Conservation (phyloP, 768 basidiomycete genomes). For the Xerocomus spinulosus region DNA sequence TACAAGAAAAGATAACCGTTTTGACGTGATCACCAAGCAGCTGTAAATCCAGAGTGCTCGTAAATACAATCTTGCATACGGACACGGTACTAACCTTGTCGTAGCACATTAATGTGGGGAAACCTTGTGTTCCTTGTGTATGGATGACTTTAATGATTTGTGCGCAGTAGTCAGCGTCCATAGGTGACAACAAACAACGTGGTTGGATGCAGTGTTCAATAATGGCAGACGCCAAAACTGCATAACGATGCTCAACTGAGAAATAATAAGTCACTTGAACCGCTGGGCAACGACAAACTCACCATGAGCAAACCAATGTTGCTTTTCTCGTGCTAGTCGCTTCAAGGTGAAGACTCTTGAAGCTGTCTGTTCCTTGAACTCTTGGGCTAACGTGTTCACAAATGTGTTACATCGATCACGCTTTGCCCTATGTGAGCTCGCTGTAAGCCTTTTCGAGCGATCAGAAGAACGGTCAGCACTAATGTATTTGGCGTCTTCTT, state of each 20-base stretch:
- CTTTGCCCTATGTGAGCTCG: conserved; percentile 52
- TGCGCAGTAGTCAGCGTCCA: conserved; percentile 94
- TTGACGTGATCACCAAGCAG: conserved; percentile 82
- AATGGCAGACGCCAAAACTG: conserved; percentile 53
- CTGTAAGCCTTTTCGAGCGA: conserved; percentile 52
- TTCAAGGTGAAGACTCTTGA: conserved; percentile 72
- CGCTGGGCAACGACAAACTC: conserved; percentile 1
- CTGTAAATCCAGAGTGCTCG: conserved; percentile 39
- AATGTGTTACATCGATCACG: conserved; percentile 66
- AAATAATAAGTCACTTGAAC: conserved; percentile 6
- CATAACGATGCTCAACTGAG: conserved; percentile 35
- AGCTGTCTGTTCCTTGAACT: conserved; percentile 71
- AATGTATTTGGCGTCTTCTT: conserved; percentile 61
- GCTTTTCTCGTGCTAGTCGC: conserved; percentile 71
- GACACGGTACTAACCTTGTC: conserved; percentile 53
- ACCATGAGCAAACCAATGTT: conserved; percentile 78
- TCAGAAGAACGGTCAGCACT: conserved; percentile 72
- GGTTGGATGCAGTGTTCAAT: conserved; percentile 94
- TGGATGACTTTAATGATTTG: conserved; percentile 89
- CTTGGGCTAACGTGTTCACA: conserved; percentile 55
- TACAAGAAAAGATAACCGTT: conserved; percentile 85
- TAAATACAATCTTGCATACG: neutral
- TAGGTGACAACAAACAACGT: conserved; percentile 86
- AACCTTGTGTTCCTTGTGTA: conserved; percentile 81
- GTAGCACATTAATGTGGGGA: conserved; percentile 81